Base-by-base conservation (phyloP, 371 early-diverging fungal genomes). In the Lichtheimia corymbifera region DNA sequence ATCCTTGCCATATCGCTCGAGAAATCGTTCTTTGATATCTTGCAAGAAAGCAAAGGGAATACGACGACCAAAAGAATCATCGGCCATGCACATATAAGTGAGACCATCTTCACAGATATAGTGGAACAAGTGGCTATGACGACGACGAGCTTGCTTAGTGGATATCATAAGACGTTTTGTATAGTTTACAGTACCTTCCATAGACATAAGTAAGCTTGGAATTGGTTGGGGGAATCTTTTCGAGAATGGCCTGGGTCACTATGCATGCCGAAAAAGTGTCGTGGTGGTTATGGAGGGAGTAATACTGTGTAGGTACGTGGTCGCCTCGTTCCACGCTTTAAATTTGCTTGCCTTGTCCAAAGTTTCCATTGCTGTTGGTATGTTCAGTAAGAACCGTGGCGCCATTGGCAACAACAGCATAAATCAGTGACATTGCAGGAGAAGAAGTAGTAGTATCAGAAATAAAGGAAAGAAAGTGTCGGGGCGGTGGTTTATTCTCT, bases 151-250 rank as follows among this genome's bases (percentile, higher is more conserved):
- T n/a, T n/a, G n/a, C n/a, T n/a, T n/a, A n/a, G n/a, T n/a, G n/a
- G n/a, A n/a, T n/a, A n/a, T n/a, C n/a, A n/a, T n/a, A n/a, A n/a
- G n/a, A n/a, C n/a, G n/a, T n/a, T n/a, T n/a, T n/a, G n/a, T n/a
- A n/a, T n/a, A n/a, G n/a, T n/a, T n/a, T n/a, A n/a, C n/a, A n/a
- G n/a, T n/a, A n/a, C 90, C 92, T 81, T 76, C 94, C 95, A 66
- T 93, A 94, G 43, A 92, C 93, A 68, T 93, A 96, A 11, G 95
- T 93, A 54, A 96, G 77, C 67, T 93, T 94, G 30, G 92, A 91
- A 76, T 95, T 90, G 65, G 87, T 91, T 35, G 90, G 88, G 15
- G 95, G 94, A 49, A 96, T 93, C 76, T 93, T 93, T 65, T 90
- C 92, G 35, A 95, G 84, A 63, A 96, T 94, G 49, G 90, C 91